phyloP scores from a whole-genome alignment of 2,329 filamentous ascomycete species.

The Neonectria ditissima region DNA sequence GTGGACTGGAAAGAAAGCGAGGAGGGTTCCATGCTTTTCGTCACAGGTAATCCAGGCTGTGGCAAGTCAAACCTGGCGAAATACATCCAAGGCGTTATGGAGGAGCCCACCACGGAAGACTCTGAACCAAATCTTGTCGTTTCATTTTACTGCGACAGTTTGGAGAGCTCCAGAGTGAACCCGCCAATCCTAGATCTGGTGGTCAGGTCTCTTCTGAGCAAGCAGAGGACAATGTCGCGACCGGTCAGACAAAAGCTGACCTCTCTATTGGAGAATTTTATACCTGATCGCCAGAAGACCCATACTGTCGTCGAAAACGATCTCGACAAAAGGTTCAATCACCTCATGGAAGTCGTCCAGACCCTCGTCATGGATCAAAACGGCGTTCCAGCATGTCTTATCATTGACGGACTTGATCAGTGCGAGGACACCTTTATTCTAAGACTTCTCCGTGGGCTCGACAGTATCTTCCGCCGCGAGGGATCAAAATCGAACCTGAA shows the following conservation, averaged over 20 bases:
- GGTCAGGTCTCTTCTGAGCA: constrained; percentile 29
- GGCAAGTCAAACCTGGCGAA: constrained; percentile 39
- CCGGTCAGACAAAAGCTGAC: constrained; percentile 23
- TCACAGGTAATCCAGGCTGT: constrained; percentile 37
- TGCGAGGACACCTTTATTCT: constrained; percentile 31
- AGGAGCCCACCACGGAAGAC: constrained; percentile 15
- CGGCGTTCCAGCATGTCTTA: constrained; percentile 24
- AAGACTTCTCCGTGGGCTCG: constrained; percentile 28
- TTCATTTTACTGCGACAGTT: constrained; percentile 38
- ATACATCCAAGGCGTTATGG: constrained; percentile 35
- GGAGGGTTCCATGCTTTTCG: constrained; percentile 31
- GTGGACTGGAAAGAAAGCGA: constrained; percentile 29
- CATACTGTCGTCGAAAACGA: constrained; percentile 7
- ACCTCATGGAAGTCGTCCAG: constrained; percentile 34
- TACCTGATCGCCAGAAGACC: constrained; percentile 17
- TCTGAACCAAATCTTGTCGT: constrained; percentile 28
- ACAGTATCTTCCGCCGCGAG: constrained; percentile 32
- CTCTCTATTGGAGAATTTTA: constrained; percentile 25
- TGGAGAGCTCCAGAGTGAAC: constrained; percentile 34
- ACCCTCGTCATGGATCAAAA: constrained; percentile 20
- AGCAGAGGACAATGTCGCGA: constrained; percentile 27
- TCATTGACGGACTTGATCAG: constrained; percentile 39
- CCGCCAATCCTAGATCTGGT: constrained; percentile 37
- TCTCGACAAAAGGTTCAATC: constrained; percentile 25
- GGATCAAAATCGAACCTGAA: constrained; percentile 14